phyloP scores from a whole-genome alignment of 768 basidiomycete genomes.

The Hypholoma sublateritium region DNA sequence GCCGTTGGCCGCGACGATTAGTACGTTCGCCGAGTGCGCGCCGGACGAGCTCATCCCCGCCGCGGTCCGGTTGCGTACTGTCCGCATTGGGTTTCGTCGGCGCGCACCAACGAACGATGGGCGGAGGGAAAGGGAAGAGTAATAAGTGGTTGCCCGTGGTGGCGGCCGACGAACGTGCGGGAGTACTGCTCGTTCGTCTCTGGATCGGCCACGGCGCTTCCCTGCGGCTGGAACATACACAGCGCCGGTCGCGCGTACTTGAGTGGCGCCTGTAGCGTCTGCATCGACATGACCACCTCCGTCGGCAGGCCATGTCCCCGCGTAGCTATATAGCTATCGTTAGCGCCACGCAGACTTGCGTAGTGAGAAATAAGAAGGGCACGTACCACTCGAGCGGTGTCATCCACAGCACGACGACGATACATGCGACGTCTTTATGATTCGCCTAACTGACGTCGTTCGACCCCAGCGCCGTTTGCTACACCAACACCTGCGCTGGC shows the following conservation, averaged over 20 bases:
- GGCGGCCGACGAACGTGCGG: slow-evolving; percentile 42
- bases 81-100: neutral
- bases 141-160: slow-evolving; percentile 45
- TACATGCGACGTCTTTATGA: slow-evolving; percentile 43
- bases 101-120: no score
- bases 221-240: slow-evolving; percentile 38
- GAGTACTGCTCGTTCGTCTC: slow-evolving; percentile 42
- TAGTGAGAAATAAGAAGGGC: neutral
- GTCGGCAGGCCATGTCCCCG: slow-evolving; percentile 54
- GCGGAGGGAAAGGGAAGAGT: slow-evolving; percentile 2
- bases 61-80: slow-evolving; percentile 55
- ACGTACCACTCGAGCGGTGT: slow-evolving; percentile 33
- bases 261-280: slow-evolving; percentile 48
- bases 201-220: slow-evolving; percentile 27
- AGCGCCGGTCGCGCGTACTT: slow-evolving; percentile 35
- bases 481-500: slow-evolving; percentile 46
- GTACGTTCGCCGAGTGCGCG: slow-evolving; percentile 38
- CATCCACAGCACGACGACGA: slow-evolving; percentile 32
- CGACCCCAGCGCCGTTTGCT: slow-evolving; percentile 42
- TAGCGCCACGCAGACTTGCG: neutral
- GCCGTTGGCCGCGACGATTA: slow-evolving; percentile 42
- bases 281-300: slow-evolving; percentile 37
- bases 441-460: slow-evolving; percentile 35
- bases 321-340: slow-evolving; percentile 34
- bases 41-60: slow-evolving; percentile 48